These are phyloP conservation scores for Amaranthus tricolor DNA, from an alignment of 179 eudicot genomes.

Conservation along the genomic window DNA sequence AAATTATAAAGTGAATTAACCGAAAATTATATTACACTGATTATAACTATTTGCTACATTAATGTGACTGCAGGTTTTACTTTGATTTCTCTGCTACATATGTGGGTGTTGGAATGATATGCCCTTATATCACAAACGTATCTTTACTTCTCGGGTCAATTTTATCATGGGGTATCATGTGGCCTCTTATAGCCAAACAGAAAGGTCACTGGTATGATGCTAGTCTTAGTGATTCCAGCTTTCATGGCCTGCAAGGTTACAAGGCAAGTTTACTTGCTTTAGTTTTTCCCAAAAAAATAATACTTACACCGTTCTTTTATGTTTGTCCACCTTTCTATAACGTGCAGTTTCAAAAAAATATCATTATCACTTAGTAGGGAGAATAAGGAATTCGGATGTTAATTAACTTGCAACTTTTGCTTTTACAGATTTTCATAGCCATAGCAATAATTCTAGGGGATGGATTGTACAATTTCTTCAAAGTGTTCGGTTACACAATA, in stretches of 20 bases:
- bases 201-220: constrained; percentile 61
- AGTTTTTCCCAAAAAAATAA: neutral
- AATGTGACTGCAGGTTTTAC: constrained; percentile 50
- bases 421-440: constrained; percentile 46
- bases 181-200: constrained; percentile 57
- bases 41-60: neutral
- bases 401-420: neutral
- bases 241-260: constrained; percentile 71
- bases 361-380: no score
- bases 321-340: no score
- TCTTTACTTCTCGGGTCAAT: constrained; percentile 69
- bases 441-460: constrained; percentile 57
- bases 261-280: constrained; percentile 32
- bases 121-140: constrained; percentile 62
- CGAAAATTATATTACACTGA: neutral
- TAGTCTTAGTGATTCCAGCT: constrained; percentile 14
- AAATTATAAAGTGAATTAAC: no score
- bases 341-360: no score
- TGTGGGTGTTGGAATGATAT: constrained; percentile 89
- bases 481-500: constrained; percentile 42
- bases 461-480: constrained; percentile 49
- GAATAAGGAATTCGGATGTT: no score
- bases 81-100: constrained; percentile 83
- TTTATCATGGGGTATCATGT: constrained; percentile 79
- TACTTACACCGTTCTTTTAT: no score